Evolutionary conservation across 225 moss, liverwort and hornwort genomes (phyloP).

Genomic region (Lunularia cruciata): DNA sequence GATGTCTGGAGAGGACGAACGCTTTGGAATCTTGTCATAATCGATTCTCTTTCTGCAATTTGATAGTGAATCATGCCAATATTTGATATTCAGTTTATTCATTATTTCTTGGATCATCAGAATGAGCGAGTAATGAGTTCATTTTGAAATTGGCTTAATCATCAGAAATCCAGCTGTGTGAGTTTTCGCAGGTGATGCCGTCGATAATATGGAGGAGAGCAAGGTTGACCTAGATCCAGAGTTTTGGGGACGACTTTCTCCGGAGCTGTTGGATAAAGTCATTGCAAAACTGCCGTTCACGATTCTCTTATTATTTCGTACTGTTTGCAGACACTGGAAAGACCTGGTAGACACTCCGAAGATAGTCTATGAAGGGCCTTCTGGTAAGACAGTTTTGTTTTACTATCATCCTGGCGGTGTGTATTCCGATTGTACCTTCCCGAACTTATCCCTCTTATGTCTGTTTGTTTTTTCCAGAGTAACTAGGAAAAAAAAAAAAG

Average conservation of each 20-base stretch:
- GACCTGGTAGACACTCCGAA: background rate
- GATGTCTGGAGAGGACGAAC: too few relatives aligned
- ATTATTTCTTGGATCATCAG: too few relatives aligned
- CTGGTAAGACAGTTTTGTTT: background rate
- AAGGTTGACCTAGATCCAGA: background rate
- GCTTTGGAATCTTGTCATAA: too few relatives aligned
- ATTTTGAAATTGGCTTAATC: too few relatives aligned
- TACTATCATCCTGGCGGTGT: background rate
- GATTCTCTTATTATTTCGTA: background rate
- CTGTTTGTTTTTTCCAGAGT: background rate
- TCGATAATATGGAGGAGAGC: background rate
- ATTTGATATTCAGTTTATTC: too few relatives aligned
- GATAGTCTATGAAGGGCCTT: background rate
- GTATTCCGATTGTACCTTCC: background rate
- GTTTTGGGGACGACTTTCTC: background rate
- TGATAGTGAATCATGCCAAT: too few relatives aligned
- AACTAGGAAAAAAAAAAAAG: too few relatives aligned
- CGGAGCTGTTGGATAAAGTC: constrained; percentile 11
- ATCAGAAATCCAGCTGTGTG: too few relatives aligned
- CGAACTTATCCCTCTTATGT: background rate
- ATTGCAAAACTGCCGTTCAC: constrained; percentile 9
- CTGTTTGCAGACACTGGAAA: constrained; percentile 1
- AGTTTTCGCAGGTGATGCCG: too few relatives aligned
- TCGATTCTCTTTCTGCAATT: too few relatives aligned
- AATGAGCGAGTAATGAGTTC: too few relatives aligned